A percentile compares a stretch with the other conserved stretches of the same genome.
These are phyloP conservation scores for Penicillium pancosmium DNA, from an alignment of 495 filamentous ascomycete genomes.

Conservation along the genomic window DNA sequence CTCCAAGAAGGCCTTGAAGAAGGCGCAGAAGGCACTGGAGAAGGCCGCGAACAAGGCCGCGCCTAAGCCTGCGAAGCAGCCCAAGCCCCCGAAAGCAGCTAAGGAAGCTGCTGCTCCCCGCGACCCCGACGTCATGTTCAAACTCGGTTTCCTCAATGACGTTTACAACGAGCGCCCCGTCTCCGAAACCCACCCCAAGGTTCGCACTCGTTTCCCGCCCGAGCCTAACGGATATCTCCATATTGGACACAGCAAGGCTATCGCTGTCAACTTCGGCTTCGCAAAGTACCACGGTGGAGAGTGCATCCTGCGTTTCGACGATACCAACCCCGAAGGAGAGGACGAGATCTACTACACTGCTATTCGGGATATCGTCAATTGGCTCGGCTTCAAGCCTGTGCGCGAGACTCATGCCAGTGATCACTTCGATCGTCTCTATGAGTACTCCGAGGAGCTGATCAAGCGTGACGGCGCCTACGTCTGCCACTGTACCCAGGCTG, in stretches of 20 bases:
- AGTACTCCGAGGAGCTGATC: conserved; percentile 85
- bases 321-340: conserved; percentile 84
- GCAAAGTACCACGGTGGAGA: conserved; percentile 82
- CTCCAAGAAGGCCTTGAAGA: conserved; percentile 48
- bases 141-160: conserved; percentile 76
- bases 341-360: conserved; percentile 77
- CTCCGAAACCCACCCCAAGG: conserved; percentile 56
- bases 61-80: conserved; percentile 32
- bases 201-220: conserved; percentile 81
- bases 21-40: conserved; percentile 62
- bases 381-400: conserved; percentile 80
- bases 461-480: conserved; percentile 73
- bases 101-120: conserved; percentile 36
- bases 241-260: conserved; percentile 95
- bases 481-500: conserved; percentile 69
- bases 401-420: conserved; percentile 80
- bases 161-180: conserved; percentile 76
- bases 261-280: conserved; percentile 96
- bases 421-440: conserved; percentile 85
- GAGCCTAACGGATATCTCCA: conserved; percentile 80
- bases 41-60: conserved; percentile 63
- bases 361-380: conserved; percentile 77
- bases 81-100: conserved; percentile 40
- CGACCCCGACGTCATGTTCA: conserved; percentile 79
- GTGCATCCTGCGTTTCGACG: conserved; percentile 71